Base-by-base conservation (phyloP, 768 basidiomycete species). In the Pisolithus orientalis region DNA sequence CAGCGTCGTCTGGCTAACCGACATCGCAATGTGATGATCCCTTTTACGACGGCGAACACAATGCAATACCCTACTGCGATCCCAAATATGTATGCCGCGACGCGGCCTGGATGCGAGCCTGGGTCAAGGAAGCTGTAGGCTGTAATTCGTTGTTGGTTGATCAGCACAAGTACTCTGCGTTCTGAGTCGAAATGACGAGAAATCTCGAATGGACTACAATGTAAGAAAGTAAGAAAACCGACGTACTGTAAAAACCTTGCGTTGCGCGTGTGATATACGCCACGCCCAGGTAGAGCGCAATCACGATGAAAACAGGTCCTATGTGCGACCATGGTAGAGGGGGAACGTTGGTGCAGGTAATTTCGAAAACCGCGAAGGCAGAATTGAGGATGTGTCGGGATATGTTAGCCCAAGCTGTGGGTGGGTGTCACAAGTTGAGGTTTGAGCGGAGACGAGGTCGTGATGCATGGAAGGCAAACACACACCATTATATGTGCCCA, bases 111-210 rank as follows among this genome's bases (percentile, higher is more conserved):
- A 52, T 78, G 63, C 14, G 60, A 65, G 7, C 56, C 27, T 0
- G 87, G 85, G 58, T 87, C 63, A 7, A 89, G 77, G 72, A 88
- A 89, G 10, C 63, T 45, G 64, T 88, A 89, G 1, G 80, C 85
- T 87, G 53, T n/a, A 13, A 13, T 40, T 28, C n/a, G 6, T 10
- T 50, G 44, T 39, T 62, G 34, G 32, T 34, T 13, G 32, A 11
- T 34, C 34, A 34, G 34, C 34, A 13, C 11, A 34, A 34, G 34
- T 4, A 7, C 28, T 7, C 28, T 7, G 7, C 5, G 7, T 13
- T 13, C 3, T 13, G 14, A 32, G 31, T 9, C 31, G 9, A 32
- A 32, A 10, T 32, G 31, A 32, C 6, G 31, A 6, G 31, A 10
- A 32, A 32, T 34, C 13, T 14, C 34, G 5, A 34, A 10, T 2